These are phyloP conservation scores for Entelexis sorbosivorans DNA, from an alignment of 1,139 yeast species.

Conservation along the genomic window DNA sequence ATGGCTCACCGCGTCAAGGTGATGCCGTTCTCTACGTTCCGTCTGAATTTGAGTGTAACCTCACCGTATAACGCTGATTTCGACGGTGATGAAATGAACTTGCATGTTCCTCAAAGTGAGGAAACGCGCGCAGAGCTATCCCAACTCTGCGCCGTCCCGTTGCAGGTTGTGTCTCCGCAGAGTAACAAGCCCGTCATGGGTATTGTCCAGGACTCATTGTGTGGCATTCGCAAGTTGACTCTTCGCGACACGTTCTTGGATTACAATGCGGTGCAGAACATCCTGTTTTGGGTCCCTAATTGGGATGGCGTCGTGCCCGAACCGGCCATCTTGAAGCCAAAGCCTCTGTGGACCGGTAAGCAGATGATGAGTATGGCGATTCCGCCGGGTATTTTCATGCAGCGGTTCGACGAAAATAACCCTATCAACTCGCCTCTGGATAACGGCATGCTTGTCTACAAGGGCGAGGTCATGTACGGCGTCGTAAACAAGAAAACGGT, in stretches of 20 bases:
- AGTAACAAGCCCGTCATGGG: conserved; percentile 99
- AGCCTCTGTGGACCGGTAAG: conserved; percentile 96
- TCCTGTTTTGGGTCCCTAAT: conserved; percentile 93
- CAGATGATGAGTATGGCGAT: conserved; percentile 86
- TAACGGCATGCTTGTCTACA: conserved; percentile 81
- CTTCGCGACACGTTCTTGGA: conserved; percentile 79
- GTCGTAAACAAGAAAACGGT: conserved; percentile 96
- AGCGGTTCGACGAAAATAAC: conserved; percentile 82
- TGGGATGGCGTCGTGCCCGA: conserved; percentile 99
- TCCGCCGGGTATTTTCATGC: conserved; percentile 90
- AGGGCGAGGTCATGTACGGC: conserved; percentile 93
- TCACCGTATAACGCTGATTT: conserved; percentile 99
- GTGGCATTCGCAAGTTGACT: conserved; percentile 95
- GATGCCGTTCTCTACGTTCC: conserved; percentile 96
- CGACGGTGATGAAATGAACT: conserved; percentile 99
- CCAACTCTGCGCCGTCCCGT: conserved; percentile 91
- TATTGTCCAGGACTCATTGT: conserved; percentile 94
- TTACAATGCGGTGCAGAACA: conserved; percentile 90
- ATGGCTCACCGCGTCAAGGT: conserved; percentile 99
- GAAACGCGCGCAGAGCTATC: conserved; percentile 95
- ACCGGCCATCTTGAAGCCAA: conserved; percentile 89
- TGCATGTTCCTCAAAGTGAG: conserved; percentile 97
- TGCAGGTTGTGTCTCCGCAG: conserved; percentile 96
- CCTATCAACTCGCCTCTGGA: conserved; percentile 79
- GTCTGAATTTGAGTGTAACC: conserved; percentile 91